Conservation (phyloP, 2,329 filamentous ascomycete genomes). For the Xylariaceae sp. region DNA sequence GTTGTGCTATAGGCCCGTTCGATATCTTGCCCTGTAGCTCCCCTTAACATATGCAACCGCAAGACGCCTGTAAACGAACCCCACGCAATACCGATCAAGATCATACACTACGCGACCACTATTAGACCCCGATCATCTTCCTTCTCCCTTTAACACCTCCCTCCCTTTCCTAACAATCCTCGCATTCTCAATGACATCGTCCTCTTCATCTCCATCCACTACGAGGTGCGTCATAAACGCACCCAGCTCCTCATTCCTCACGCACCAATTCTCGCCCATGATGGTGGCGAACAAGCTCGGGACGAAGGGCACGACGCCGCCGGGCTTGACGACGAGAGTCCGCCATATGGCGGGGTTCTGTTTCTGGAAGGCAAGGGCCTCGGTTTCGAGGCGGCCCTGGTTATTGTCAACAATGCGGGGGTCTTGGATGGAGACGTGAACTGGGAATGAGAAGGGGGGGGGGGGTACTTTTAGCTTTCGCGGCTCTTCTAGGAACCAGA, state of each 20-base stretch:
- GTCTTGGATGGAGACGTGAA: background rate
- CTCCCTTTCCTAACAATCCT: slow-evolving; percentile 21
- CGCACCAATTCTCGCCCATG: slow-evolving; percentile 20
- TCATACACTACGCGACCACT: no score
- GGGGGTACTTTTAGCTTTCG: slow-evolving; percentile 24
- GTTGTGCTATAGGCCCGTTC: no score
- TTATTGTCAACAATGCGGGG: slow-evolving; percentile 1
- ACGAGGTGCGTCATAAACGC: slow-evolving; percentile 24
- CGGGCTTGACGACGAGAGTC: slow-evolving; percentile 19
- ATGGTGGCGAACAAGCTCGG: slow-evolving; percentile 8
- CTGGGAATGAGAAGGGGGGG: background rate
- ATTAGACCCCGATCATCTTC: background rate
- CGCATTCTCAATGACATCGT: slow-evolving; percentile 17
- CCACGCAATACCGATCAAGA: no score
- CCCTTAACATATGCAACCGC: no score
- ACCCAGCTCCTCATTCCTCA: slow-evolving; percentile 21
- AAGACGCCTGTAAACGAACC: no score
- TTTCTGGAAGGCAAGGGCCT: slow-evolving; percentile 19
- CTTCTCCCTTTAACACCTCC: slow-evolving; percentile 16
- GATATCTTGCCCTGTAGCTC: no score
- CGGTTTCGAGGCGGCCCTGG: slow-evolving; percentile 22
- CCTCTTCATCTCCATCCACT: slow-evolving; percentile 18
- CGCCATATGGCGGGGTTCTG: slow-evolving; percentile 15
- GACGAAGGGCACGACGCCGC: slow-evolving; percentile 13
- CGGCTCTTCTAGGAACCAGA: slow-evolving; percentile 26